A percentile compares a stretch with the other conserved stretches of the same genome.
Conservation (phyloP, 768 basidiomycete species). For the Asterophora parasitica region DNA sequence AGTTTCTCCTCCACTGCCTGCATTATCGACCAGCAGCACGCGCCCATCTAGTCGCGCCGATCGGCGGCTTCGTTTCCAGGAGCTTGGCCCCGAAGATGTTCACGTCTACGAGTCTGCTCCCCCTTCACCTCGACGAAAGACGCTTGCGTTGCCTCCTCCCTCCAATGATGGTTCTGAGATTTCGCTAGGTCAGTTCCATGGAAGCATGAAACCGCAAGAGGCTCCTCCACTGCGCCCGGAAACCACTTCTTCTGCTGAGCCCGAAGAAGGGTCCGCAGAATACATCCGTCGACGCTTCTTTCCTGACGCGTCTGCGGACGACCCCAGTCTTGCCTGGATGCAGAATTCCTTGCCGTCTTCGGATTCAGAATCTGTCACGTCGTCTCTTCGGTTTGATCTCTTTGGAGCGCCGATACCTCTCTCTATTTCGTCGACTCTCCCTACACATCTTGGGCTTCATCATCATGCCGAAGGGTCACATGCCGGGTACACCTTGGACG, state of each 20-base stretch:
- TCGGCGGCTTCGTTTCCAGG: conserved; percentile 69
- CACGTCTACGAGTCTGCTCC: conserved; percentile 82
- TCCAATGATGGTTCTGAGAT: conserved; percentile 31
- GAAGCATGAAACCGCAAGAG: conserved; percentile 18
- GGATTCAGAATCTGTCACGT: conserved; percentile 22
- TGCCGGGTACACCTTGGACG: conserved; percentile 88
- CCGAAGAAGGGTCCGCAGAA: conserved; percentile 74
- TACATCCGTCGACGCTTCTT: conserved; percentile 83
- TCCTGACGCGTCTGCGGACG: conserved; percentile 59
- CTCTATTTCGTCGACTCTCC: conserved; percentile 50
- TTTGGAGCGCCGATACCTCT: conserved; percentile 63
- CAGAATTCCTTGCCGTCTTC: conserved; percentile 26
- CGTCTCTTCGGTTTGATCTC: conserved; percentile 72
- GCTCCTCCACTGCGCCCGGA: background rate
- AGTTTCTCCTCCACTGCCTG: conserved; percentile 38
- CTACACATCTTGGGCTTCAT: conserved; percentile 84
- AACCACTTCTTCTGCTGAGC: conserved; percentile 22
- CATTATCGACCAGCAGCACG: conserved; percentile 44
- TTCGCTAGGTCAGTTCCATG: conserved; percentile 37
- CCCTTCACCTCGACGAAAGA: conserved; percentile 61
- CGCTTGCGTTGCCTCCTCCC: conserved; percentile 56
- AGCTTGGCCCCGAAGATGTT: conserved; percentile 68
- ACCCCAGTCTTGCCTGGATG: conserved; percentile 84
- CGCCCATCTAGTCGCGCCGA: conserved; percentile 57
- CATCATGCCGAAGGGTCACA: conserved; percentile 78